These are phyloP conservation scores for Exophiala sp. DNA, from an alignment of 2,329 filamentous ascomycete genomes.

Conservation along the genomic window DNA sequence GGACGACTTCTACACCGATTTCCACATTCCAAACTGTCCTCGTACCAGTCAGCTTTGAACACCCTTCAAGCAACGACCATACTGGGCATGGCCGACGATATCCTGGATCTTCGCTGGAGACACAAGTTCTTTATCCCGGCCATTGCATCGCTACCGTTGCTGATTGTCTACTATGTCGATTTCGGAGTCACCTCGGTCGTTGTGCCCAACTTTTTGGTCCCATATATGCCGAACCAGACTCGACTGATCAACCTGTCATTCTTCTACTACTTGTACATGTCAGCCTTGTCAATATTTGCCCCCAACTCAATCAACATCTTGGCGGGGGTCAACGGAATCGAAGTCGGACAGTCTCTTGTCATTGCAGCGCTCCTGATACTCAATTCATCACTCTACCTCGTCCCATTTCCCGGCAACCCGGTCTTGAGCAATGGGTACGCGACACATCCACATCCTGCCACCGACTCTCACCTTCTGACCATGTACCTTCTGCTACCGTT, in stretches of 20 bases:
- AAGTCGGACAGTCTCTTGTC: slow-evolving; percentile 88
- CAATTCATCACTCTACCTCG: slow-evolving; percentile 84
- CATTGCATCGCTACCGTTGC: slow-evolving; percentile 84
- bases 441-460: slow-evolving; percentile 83
- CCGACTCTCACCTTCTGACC: slow-evolving; percentile 91
- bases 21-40: slow-evolving; percentile 93
- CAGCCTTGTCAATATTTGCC: slow-evolving; percentile 90
- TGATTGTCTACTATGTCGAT: slow-evolving; percentile 97
- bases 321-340: slow-evolving; percentile 98
- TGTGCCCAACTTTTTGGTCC: slow-evolving; percentile 76
- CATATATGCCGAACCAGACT: slow-evolving; percentile 59
- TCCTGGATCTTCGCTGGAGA: slow-evolving; percentile 97
- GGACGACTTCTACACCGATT: slow-evolving; percentile 86
- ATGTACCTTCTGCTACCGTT: slow-evolving; percentile 92
- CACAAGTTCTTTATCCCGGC: slow-evolving; percentile 98
- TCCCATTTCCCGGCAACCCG: slow-evolving; percentile 44
- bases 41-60: slow-evolving; percentile 88
- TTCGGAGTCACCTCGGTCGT: slow-evolving; percentile 96
- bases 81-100: slow-evolving; percentile 87
- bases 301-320: slow-evolving; percentile 99
- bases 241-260: slow-evolving; percentile 74
- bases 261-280: slow-evolving; percentile 96
- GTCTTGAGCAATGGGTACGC: slow-evolving; percentile 38
- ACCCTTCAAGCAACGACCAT: slow-evolving; percentile 86
- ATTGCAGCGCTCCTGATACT: slow-evolving; percentile 75